Evolutionary conservation across 1,139 yeast species (phyloP).

Genomic region (Hyphopichia burtonii): DNA sequence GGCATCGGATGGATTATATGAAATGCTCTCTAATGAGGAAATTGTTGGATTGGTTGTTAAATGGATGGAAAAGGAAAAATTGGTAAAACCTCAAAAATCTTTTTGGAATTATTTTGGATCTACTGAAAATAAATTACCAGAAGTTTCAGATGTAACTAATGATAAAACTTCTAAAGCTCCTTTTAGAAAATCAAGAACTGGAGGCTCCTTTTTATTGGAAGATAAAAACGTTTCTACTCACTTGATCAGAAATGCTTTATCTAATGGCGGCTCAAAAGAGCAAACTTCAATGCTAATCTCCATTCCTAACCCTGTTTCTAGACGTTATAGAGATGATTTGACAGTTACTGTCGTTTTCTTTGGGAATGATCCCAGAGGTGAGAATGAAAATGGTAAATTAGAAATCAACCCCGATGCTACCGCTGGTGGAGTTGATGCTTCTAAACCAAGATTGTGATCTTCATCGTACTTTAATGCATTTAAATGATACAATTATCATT

Average conservation of each 20-base stretch:
- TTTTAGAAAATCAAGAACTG: conserved; percentile 38
- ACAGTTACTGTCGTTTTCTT: conserved; percentile 96
- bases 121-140: conserved; percentile 56
- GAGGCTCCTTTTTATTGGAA: conserved; percentile 50
- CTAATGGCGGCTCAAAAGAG: conserved; percentile 83
- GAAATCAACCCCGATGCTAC: conserved; percentile 59
- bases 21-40: conserved; percentile 88
- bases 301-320: conserved; percentile 90
- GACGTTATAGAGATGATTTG: conserved; percentile 91
- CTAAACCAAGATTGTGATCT: conserved; percentile 49
- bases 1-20: conserved; percentile 94
- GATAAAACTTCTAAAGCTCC: conserved; percentile 50
- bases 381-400: conserved; percentile 47
- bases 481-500: background rate
- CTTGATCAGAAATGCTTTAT: conserved; percentile 86
- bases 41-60: conserved; percentile 88
- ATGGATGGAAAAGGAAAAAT: conserved; percentile 83
- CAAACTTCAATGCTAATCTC: conserved; percentile 86
- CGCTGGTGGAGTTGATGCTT: conserved; percentile 49
- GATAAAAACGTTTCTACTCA: conserved; percentile 93
- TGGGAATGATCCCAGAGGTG: conserved; percentile 52
- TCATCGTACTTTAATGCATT: background rate
- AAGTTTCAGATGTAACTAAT: conserved; percentile 59
- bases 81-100: conserved; percentile 54
- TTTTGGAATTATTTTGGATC: conserved; percentile 49